A percentile compares a stretch with the other conserved stretches of the same genome.
phyloP scores from a whole-genome alignment of 202 grass and related monocot genomes.

The Zoysia matrella region DNA sequence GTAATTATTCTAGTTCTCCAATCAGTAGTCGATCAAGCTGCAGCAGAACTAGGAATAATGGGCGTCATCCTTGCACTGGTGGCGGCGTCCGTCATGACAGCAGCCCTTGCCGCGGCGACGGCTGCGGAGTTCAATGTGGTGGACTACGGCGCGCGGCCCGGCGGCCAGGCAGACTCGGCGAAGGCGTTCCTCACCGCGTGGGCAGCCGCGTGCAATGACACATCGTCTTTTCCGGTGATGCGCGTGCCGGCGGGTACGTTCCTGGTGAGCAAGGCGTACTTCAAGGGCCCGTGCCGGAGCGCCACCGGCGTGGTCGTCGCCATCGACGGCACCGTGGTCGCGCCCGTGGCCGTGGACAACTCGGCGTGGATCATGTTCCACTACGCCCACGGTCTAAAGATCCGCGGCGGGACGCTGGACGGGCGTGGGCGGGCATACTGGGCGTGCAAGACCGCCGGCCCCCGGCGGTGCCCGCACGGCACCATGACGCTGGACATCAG shows the following conservation, averaged over 20 bases:
- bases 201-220: too few species aligned
- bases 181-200: too few species aligned
- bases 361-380: neutral
- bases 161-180: too few species aligned
- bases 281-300: slow-evolving; percentile 59
- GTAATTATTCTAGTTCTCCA: neutral
- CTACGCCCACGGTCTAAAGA: neutral
- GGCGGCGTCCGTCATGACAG: neutral
- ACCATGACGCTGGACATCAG: slow-evolving; percentile 48
- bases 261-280: slow-evolving; percentile 48
- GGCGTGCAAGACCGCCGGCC: neutral
- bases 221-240: slow-evolving; percentile 33
- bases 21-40: neutral
- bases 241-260: slow-evolving; percentile 54
- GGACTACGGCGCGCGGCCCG: too few species aligned
- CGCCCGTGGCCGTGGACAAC: slow-evolving; percentile 33
- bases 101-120: neutral
- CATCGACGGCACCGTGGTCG: slow-evolving; percentile 56
- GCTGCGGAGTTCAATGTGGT: slow-evolving; percentile 52
- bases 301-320: slow-evolving; percentile 38
- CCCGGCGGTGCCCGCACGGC: neutral
- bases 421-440: neutral
- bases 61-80: neutral
- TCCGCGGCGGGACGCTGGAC: neutral
- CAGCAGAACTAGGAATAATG: neutral